Evolutionary conservation across 495 filamentous ascomycete species (phyloP).

Genomic region (Xylaria flabelliformis): DNA sequence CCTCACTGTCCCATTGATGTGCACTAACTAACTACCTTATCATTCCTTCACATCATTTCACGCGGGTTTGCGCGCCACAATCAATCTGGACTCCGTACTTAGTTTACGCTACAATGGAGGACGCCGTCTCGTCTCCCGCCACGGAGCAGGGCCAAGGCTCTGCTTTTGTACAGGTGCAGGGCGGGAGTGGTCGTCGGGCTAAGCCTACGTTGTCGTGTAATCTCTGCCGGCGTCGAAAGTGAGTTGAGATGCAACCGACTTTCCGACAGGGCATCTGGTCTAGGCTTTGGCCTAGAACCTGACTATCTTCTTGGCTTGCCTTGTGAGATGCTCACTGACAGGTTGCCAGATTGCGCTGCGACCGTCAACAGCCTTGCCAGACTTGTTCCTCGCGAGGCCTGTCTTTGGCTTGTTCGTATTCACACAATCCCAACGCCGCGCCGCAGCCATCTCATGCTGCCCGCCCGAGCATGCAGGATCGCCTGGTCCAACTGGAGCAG

Average conservation of each 20-base stretch:
- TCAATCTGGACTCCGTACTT: no score
- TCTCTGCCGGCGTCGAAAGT: constrained; percentile 45
- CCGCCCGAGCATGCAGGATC: constrained; percentile 16
- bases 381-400: constrained; percentile 30
- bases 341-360: constrained; percentile 36
- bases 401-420: constrained; percentile 22
- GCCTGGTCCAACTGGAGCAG: constrained; percentile 8
- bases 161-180: background rate
- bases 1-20: no score
- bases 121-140: no score
- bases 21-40: no score
- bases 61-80: no score
- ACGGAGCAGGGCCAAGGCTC: no score
- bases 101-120: background rate
- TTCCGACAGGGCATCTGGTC: no score
- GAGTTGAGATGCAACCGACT: constrained; percentile 21
- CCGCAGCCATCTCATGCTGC: background rate
- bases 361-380: constrained; percentile 38
- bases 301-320: background rate
- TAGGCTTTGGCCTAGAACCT: no score
- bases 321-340: constrained; percentile 4
- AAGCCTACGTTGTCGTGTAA: constrained; percentile 48
- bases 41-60: no score
- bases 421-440: background rate
- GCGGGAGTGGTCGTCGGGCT: constrained; percentile 34